Base-by-base conservation (phyloP, 768 basidiomycete species). In the Xerocomellus amylosporus region DNA sequence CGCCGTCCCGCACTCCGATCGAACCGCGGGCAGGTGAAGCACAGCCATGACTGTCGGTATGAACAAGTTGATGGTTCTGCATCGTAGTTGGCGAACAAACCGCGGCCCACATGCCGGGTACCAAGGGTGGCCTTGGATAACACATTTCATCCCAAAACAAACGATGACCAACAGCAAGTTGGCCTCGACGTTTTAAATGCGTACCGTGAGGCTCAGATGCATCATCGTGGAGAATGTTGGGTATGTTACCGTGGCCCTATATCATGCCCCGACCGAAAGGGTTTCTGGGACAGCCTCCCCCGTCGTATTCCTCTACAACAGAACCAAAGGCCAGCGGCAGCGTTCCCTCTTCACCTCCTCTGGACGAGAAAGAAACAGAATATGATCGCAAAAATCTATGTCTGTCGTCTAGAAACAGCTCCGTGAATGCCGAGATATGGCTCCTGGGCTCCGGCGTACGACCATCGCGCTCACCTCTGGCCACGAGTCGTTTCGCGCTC, bases 341-440 rank as follows among this genome's bases (percentile, higher is more conserved):
- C 34, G 10, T 2, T 9, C 1, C 45, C 19, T n/a, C 40, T 19
- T 41, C 34, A 33, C 14, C 77, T 3, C 74, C 79, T 22, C 59
- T 81, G 0, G 39, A 47, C 5, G 49, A 51, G 0, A 70, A 63
- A 20, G 72, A 77, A 56, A 70, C 73, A 0, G 77, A 77, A 49
- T 64, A 56, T 2, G 69, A 71, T 1, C 67, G 80, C 36, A 74
- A 66, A 28, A 78, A 79, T 53, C 53, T 81, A 1, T 63, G 49
- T 8, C 56, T 79, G 9, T 58, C 54, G 20, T 70, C 76, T 0
- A 65, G 44, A 22, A 67, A 72, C 55, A 73, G 76, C 2, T 50
- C 55, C 5, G 68, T 82, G 4, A 57, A 72, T 3, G 75, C 69
- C 8, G 73, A 79, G 0, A 58, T 82, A 24, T 77, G 72, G 60